Evolutionary conservation across 805 yeast genomes (phyloP).

Genomic region (Barnettozyma vustinii): DNA sequence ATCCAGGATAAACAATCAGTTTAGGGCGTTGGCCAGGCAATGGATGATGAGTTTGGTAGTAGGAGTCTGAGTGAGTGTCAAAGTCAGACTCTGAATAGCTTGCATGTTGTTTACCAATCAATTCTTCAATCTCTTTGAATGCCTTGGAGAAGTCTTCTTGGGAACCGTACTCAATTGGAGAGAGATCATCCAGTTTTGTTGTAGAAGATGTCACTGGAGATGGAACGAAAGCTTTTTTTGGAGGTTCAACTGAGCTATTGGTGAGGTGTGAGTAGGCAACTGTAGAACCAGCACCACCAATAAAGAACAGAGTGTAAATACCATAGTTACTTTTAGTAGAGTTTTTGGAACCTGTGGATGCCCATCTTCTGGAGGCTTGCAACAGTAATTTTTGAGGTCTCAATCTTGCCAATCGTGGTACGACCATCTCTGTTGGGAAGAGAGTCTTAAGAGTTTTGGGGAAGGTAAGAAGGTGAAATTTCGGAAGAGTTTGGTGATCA

Average conservation of each 20-base stretch:
- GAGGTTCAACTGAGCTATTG: not conserved
- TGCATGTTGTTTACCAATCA: slow-evolving; percentile 34
- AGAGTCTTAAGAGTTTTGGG: not conserved
- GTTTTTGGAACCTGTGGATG: not conserved
- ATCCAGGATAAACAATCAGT: slow-evolving; percentile 54
- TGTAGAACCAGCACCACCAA: slow-evolving; percentile 16
- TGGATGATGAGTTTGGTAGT: slow-evolving; percentile 61
- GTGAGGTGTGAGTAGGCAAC: not conserved
- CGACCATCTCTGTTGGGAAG: not conserved
- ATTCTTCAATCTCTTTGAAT: slow-evolving; percentile 33
- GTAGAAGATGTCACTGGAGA: slow-evolving; percentile 20
- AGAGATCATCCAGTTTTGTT: slow-evolving; percentile 31
- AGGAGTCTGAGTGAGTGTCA: slow-evolving; percentile 52
- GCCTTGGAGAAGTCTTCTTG: slow-evolving; percentile 34
- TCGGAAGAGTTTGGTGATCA: not conserved
- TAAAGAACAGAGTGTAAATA: slow-evolving; percentile 12
- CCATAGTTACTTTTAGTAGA: not conserved
- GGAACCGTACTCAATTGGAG: slow-evolving; percentile 38
- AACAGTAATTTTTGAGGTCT: not conserved
- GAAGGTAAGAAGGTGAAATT: not conserved
- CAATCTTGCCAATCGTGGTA: not conserved
- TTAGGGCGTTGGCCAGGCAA: slow-evolving; percentile 50
- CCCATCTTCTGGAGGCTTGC: not conserved
- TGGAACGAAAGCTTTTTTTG: not conserved
- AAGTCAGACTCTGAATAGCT: slow-evolving; percentile 36